These are phyloP conservation scores for Entomortierella beljakovae DNA, from an alignment of 192 early-diverging fungal genomes.

Conservation along the genomic window DNA sequence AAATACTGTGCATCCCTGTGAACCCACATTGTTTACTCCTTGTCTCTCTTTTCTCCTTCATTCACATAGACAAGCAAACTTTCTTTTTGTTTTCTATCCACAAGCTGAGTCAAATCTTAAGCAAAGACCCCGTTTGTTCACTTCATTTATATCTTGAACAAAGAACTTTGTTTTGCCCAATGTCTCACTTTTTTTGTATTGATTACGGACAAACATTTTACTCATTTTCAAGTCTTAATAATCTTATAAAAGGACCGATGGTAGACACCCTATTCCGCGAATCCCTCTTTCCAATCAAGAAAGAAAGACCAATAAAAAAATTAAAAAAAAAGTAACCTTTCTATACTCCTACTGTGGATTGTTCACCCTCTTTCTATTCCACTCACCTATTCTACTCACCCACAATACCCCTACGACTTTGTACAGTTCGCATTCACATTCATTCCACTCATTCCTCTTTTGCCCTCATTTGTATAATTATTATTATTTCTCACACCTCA, in stretches of 20 bases:
- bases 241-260: not conserved
- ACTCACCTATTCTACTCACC: no score
- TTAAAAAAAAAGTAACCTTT: no score
- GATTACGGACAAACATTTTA: not conserved
- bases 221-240: not conserved
- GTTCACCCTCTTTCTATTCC: no score
- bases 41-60: slow-evolving; percentile 9
- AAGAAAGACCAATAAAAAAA: not conserved
- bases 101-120: slow-evolving; percentile 9
- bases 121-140: not conserved
- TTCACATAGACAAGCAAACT: not conserved
- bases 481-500: not conserved
- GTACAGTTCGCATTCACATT: no score
- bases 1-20: not conserved
- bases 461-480: no score
- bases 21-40: not conserved
- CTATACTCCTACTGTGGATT: no score
- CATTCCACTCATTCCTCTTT: no score
- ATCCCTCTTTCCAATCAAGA: not conserved
- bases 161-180: no score
- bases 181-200: slow-evolving; percentile 5
- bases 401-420: no score
- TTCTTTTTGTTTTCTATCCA: not conserved
- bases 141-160: not conserved
- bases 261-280: not conserved